Base-by-base conservation (phyloP, 1,284 basidiomycete species). In the Heterobasidion parviporum region DNA sequence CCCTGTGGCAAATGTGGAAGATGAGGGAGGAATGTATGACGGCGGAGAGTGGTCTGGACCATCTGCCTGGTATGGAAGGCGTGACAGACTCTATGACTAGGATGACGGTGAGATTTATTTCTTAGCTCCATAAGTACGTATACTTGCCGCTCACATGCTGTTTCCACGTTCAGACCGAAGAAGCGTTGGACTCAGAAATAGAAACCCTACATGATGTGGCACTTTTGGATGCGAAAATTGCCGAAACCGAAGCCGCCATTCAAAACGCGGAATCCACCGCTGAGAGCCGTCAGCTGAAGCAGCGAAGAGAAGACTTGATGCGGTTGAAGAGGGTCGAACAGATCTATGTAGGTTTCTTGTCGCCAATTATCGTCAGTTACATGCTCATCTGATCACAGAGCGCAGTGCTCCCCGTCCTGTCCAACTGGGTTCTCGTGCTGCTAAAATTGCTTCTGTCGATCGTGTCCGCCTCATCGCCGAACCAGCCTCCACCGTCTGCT, bases 1-100 rank as follows among this genome's bases (percentile, higher is more conserved):
- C 93, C 26, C 73, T 98, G 38, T 87, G 87, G 76, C 97, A 99
- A 74, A 93, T 94, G 79, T 98, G 93, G 91, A 80, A 89, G 68
- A 89, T 93, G 3, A 78, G 97, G 55, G 95, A 98, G 69, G 95
- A 98, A 65, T 97, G 90, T 65, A 90, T 97, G 78, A 87, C 88
- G 3, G 85, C 89, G 54, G 97, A 99, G 74, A 92, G 93, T 63
- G 97, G 96, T 10, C 72, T 98, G 59, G 89, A 92, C 62, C 75
- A 82, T 70, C 77, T 93, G 78, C 81, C 87, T 38, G 81, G 87
- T 53, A 69, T 78, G 34, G 83, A 83, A 59, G 78, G 77, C 33
- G 57, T 68, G 41, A 59, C 61, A 43, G 69, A 69, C 41, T 54
- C 57, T 33, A 53, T 61, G 36, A 65, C 64, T 33, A 70, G 64